Percentiles rank a stretch among this genome's conserved stretches.
Evolutionary conservation across 306 rosid species (phyloP).

Genomic region (Rubus idaeus): DNA sequence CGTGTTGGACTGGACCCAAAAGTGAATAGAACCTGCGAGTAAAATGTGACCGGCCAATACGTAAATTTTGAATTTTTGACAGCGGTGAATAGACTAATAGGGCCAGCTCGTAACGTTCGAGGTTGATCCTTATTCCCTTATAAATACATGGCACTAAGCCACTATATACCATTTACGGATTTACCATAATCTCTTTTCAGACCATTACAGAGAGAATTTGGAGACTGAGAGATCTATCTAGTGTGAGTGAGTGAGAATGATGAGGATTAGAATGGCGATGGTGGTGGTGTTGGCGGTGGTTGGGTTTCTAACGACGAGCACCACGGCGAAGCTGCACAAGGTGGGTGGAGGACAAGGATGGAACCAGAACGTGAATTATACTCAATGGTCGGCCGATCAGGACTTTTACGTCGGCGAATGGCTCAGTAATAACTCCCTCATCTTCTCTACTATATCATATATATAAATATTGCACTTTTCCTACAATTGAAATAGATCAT

Average conservation of each 20-base stretch:
- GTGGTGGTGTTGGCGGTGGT: slow-evolving; percentile 15
- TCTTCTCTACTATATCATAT: neutral
- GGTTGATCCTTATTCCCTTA: neutral
- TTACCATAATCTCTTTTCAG: neutral
- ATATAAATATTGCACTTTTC: neutral
- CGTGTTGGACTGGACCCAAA: neutral
- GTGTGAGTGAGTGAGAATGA: neutral
- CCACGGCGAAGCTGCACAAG: slow-evolving; percentile 32
- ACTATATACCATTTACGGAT: neutral
- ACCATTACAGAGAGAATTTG: neutral
- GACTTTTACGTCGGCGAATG: slow-evolving; percentile 62
- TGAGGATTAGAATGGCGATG: neutral
- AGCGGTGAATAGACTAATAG: neutral
- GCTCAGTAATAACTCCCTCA: slow-evolving; percentile 46
- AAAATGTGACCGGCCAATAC: neutral
- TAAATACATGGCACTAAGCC: neutral
- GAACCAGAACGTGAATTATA: slow-evolving; percentile 55
- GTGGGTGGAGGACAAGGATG: slow-evolving; percentile 71
- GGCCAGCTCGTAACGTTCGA: neutral
- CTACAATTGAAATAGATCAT: neutral
- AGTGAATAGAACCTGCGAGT: neutral
- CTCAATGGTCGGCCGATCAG: slow-evolving; percentile 55
- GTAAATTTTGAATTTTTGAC: neutral
- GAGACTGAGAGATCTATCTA: neutral
- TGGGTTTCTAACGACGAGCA: neutral